These are phyloP conservation scores for Lentinula detonsa DNA, from an alignment of 768 basidiomycete genomes.

Conservation along the genomic window DNA sequence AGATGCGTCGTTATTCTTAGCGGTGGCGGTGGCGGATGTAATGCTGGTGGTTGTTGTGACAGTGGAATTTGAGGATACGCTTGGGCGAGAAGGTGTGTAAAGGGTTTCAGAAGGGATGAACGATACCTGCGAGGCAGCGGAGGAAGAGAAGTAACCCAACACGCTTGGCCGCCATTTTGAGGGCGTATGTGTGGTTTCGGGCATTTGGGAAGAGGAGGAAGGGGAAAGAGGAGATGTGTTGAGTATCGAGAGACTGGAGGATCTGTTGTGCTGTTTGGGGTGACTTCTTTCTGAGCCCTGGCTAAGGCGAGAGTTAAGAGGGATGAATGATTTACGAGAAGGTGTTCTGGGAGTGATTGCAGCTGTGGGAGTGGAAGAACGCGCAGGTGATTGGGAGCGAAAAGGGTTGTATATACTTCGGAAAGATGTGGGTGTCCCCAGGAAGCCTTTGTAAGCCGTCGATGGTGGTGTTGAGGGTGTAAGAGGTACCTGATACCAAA, in stretches of 20 bases:
- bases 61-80: slow-evolving; percentile 53
- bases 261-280: slow-evolving; percentile 36
- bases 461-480: slow-evolving; percentile 7
- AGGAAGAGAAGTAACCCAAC: slow-evolving; percentile 54
- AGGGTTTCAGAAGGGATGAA: slow-evolving; percentile 33
- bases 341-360: slow-evolving; percentile 33
- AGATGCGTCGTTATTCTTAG: slow-evolving; percentile 35
- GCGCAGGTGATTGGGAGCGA: slow-evolving; percentile 13
- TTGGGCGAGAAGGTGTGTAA: slow-evolving; percentile 45
- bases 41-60: slow-evolving; percentile 39
- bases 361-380: slow-evolving; percentile 6
- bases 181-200: slow-evolving; percentile 17
- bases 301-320: slow-evolving; percentile 28
- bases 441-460: slow-evolving; percentile 26
- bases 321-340: slow-evolving; percentile 41
- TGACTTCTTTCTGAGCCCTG: slow-evolving; percentile 22
- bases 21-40: slow-evolving; percentile 43
- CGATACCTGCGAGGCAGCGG: slow-evolving; percentile 37
- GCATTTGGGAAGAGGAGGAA: slow-evolving; percentile 13
- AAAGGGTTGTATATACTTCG: slow-evolving; percentile 17
- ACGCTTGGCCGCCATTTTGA: slow-evolving; percentile 63
- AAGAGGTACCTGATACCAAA: background rate
- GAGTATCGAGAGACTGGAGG: slow-evolving; percentile 44
- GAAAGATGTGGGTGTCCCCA: slow-evolving; percentile 29
- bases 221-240: slow-evolving; percentile 16